A percentile compares a stretch with the other conserved stretches of the same genome.
These are phyloP conservation scores for Paraphoma sp. DNA, from an alignment of 2,329 filamentous ascomycete species.

Conservation along the genomic window DNA sequence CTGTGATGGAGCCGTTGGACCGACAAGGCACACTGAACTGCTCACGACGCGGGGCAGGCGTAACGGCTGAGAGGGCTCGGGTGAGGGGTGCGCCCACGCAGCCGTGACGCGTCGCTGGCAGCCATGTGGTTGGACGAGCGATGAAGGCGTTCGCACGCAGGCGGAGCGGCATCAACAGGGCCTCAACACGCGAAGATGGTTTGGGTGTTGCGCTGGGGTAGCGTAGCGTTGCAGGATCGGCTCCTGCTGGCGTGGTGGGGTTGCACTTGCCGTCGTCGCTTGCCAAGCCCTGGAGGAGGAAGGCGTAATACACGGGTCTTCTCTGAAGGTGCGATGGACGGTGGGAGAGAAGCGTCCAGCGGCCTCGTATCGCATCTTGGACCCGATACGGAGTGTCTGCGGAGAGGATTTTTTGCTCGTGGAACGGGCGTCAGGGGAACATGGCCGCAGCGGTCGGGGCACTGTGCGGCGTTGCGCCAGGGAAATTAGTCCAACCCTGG, in stretches of 20 bases:
- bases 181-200: conserved; percentile 5
- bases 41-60: conserved; percentile 31
- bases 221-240: not conserved
- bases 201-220: not conserved
- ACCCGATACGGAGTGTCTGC: not conserved
- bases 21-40: conserved; percentile 46
- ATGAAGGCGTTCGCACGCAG: conserved; percentile 11
- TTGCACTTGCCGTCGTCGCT: not conserved
- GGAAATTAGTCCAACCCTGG: not conserved
- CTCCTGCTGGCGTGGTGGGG: not conserved
- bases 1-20: conserved; percentile 51
- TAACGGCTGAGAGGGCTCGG: conserved; percentile 30
- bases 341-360: not conserved
- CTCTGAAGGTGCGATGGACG: not conserved
- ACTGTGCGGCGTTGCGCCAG: not conserved
- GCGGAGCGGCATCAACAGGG: conserved; percentile 23
- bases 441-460: not conserved
- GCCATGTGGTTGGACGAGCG: conserved; percentile 8
- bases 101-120: not conserved
- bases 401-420: not conserved
- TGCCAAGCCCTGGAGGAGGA: not conserved
- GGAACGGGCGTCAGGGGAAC: not conserved
- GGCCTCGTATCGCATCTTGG: not conserved
- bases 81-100: not conserved
- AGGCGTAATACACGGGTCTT: too few species aligned